These are phyloP conservation scores for Pseudonitzschia multistriata DNA, from an alignment of 108 stramenopile genomes.

Conservation along the genomic window DNA sequence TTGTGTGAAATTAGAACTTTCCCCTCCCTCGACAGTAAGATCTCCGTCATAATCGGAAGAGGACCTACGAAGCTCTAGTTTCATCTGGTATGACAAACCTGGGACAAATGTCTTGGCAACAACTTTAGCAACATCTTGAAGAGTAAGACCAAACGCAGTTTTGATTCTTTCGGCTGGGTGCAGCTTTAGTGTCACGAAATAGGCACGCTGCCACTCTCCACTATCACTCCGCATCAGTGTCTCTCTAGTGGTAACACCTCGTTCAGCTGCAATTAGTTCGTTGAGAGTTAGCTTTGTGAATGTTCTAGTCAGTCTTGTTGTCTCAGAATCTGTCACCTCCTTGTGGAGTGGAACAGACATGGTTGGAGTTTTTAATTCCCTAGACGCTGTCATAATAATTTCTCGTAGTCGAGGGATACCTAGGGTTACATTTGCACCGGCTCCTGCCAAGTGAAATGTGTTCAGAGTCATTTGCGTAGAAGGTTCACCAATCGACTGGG, in stretches of 20 bases:
- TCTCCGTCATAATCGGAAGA: conserved; percentile 47
- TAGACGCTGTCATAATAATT: conserved; percentile 99
- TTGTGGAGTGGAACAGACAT: conserved; percentile 89
- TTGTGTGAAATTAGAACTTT: conserved; percentile 31
- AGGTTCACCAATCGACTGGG: conserved; percentile 96
- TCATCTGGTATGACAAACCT: conserved; percentile 78
- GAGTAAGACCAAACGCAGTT: conserved; percentile 85
- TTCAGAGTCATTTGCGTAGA: conserved; percentile 99
- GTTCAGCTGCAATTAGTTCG: conserved; percentile 80
- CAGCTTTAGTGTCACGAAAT: conserved; percentile 77
- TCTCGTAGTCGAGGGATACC: conserved; percentile 99
- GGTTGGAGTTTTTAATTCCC: conserved; percentile 92
- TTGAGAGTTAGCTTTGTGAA: conserved; percentile 82
- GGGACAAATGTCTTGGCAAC: conserved; percentile 74
- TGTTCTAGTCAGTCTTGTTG: conserved; percentile 65
- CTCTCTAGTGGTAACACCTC: conserved; percentile 75
- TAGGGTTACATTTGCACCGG: conserved; percentile 99
- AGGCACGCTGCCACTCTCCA: conserved; percentile 79
- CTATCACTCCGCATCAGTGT: conserved; percentile 56
- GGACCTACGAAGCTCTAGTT: conserved; percentile 72
- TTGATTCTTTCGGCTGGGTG: conserved; percentile 82
- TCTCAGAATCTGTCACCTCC: conserved; percentile 54
- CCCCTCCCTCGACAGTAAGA: conserved; percentile 59
- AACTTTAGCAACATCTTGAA: conserved; percentile 77
- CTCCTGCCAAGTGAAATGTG: conserved; percentile 99